These are phyloP conservation scores for Lippia alba DNA, from an alignment of 305 asterid species.

Conservation along the genomic window DNA sequence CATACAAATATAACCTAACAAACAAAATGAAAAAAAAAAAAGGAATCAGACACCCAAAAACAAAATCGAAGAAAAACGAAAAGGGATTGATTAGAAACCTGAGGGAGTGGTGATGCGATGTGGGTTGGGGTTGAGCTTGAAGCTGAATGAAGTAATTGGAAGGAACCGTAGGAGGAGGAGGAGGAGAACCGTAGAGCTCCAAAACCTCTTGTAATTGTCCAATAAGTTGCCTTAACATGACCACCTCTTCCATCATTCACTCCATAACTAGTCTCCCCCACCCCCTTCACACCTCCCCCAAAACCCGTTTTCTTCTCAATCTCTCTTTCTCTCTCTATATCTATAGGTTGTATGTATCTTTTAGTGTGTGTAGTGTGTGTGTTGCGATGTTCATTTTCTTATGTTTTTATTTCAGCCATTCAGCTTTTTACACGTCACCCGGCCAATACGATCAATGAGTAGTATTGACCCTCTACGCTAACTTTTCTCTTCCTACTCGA, in stretches of 20 bases:
- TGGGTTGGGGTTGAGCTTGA: slow-evolving; percentile 45
- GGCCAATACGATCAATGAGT: slow-evolving; percentile 47
- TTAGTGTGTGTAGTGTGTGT: slow-evolving; percentile 11
- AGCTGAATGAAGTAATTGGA: slow-evolving; percentile 61
- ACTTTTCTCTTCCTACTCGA: slow-evolving; percentile 36
- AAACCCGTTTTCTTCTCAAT: slow-evolving; percentile 28
- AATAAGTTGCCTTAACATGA: slow-evolving; percentile 93
- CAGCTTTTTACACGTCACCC: slow-evolving; percentile 54
- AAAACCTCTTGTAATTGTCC: slow-evolving; percentile 77
- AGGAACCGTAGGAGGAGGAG: slow-evolving; percentile 54
- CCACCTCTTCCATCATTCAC: slow-evolving; percentile 65
- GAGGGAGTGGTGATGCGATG: slow-evolving; percentile 45
- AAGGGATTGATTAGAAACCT: slow-evolving; percentile 38
- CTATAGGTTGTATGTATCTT: slow-evolving; percentile 37
- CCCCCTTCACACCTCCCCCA: slow-evolving; percentile 36
- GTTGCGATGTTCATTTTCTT: slow-evolving; percentile 11
- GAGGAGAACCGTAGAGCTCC: slow-evolving; percentile 68
- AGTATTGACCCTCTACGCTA: slow-evolving; percentile 68
- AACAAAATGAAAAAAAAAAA: neutral
- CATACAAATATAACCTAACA: neutral
- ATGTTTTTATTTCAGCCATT: slow-evolving; percentile 43
- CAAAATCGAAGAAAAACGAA: neutral
- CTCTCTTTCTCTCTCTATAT: slow-evolving; percentile 38
- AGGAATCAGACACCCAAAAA: no score
- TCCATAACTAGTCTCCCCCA: slow-evolving; percentile 38